Evolutionary conservation across 2,329 filamentous ascomycete genomes (phyloP), one percentile per base, ranked within the genome.

Genomic region (Lasiodiplodia citricola): DNA sequence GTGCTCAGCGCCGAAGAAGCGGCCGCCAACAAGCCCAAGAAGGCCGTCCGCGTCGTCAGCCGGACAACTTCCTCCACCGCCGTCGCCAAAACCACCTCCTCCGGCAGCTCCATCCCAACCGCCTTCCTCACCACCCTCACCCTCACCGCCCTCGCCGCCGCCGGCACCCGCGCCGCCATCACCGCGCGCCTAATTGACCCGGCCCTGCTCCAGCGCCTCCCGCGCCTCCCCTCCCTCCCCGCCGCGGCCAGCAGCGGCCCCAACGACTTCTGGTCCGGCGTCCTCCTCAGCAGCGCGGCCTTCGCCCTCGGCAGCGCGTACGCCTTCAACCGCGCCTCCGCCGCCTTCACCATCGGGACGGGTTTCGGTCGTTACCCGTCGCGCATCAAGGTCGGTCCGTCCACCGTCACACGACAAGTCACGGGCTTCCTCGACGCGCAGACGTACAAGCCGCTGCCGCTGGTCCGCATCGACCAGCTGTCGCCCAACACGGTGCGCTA

Each of bases 361-460:
- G 71, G 66, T 0, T 72, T 70, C 68, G 35, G 66, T 3, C 67
- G 66, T 11, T 72, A 71, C 71, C 75, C 82, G 28, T 67, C 80
- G 13, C 82, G 82, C 70, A 78, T 80, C 66, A 84, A 83, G 68
- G 51, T 56, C 52, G 67, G 64, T 7, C 23, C 35, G 1, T 50
- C 64, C 1, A 50, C 63, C 31, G 7, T 35, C 0, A 54, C 60
- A 1, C 65, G 65, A 2, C 52, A 57, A 4, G 65, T 60, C 2
- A 28, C 66, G 7, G 55, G 66, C 56, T 68, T 68, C 55, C 66
- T 62, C 6, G 44, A 35, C 8, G 80, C 86, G 0, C 78, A 82
- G 25, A 77, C 78, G 18, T 88, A 83, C 73, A 81, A 84, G 66
- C 75, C 76, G 4, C 79, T 88, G 16, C 82, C 83, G 0, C 77